Conservation (phyloP, 768 basidiomycete species). For the Lactifluus pinguis region DNA sequence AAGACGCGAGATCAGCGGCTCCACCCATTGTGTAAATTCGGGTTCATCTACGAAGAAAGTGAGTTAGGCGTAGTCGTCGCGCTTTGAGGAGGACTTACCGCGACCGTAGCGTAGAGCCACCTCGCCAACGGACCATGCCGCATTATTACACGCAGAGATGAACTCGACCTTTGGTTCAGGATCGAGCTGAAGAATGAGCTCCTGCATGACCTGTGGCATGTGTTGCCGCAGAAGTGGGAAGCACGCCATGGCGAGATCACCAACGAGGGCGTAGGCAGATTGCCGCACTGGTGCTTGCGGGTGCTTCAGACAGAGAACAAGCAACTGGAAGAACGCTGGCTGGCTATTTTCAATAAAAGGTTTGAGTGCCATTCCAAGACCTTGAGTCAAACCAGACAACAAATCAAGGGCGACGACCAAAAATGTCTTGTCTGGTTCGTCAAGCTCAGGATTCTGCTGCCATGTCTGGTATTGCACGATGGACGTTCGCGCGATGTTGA, state of each 20-base stretch:
- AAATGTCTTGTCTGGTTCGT: slow-evolving; percentile 96
- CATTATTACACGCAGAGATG: slow-evolving; percentile 96
- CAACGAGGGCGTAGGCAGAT: slow-evolving; percentile 96
- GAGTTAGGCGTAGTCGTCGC: background rate
- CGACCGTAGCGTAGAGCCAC: slow-evolving; percentile 87
- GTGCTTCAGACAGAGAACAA: slow-evolving; percentile 88
- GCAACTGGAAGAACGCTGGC: slow-evolving; percentile 71
- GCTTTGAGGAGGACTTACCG: slow-evolving; percentile 36
- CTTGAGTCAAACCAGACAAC: slow-evolving; percentile 91
- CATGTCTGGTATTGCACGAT: slow-evolving; percentile 81
- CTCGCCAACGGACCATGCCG: slow-evolving; percentile 99
- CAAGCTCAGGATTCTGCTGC: slow-evolving; percentile 81
- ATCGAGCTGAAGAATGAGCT: slow-evolving; percentile 83
- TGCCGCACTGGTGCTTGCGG: slow-evolving; percentile 94
- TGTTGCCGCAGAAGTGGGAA: slow-evolving; percentile 78
- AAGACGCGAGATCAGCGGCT: slow-evolving; percentile 75
- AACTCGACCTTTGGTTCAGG: slow-evolving; percentile 91
- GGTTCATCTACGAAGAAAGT: slow-evolving; percentile 45
- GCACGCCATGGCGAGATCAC: slow-evolving; percentile 96
- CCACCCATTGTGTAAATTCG: slow-evolving; percentile 90
- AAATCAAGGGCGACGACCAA: slow-evolving; percentile 97
- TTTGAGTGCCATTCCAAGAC: slow-evolving; percentile 72
- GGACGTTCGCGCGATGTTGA: slow-evolving; percentile 71
- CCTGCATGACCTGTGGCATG: slow-evolving; percentile 83
- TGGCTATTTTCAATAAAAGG: slow-evolving; percentile 57